Evolutionary conservation across 2,329 filamentous ascomycete species (phyloP), one percentile per base, ranked within the genome.

Genomic region (Fusarium luffae): DNA sequence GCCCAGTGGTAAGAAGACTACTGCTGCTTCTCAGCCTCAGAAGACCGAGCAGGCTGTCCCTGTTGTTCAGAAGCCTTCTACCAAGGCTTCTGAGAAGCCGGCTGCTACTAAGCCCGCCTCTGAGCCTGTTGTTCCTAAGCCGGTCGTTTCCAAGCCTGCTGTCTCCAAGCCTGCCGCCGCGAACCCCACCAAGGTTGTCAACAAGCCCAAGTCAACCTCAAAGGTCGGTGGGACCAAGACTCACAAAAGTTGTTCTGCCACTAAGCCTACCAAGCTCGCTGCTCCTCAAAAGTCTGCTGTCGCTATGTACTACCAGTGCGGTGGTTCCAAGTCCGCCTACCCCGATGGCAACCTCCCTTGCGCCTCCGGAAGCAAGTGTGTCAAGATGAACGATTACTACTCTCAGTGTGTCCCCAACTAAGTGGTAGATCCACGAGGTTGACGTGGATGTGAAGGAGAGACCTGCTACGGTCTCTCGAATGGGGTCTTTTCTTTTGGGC

Each of bases 371-470:
- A 72, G 64, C 69, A 69, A 65, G 54, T 74, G 72, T 58, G 64
- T 72, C 49, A 70, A 66, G 69, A 50, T 54, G 41, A 74, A 74
- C 59, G 70, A 74, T 49, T 75, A 58, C 46, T 75, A 75, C 69
- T 72, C 70, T 7, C 73, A 75, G 65, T 75, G 72, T 21, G 4
- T 67, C 12, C 72, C 72, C 50, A 73, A 72, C 66, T 73, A 71
- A 70, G 27, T 48, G 60, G 66, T 51, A 48, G 55, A 66, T 34
- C 48, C 49, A 50, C 42, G 6, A n/a, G 18, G 14, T 54, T 50
- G 34, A 12, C 34, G 18, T 13, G 34, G 19, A 30, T 23, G n/a
- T 52, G 41, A 18, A 19, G 14, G 23, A 21, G 34, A 44, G 47
- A 41, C 34, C 7, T 25, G 23, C 23, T 25, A 25, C 23, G 23